Conservation (phyloP, 192 early-diverging fungal genomes). For the Dispira simplex region DNA sequence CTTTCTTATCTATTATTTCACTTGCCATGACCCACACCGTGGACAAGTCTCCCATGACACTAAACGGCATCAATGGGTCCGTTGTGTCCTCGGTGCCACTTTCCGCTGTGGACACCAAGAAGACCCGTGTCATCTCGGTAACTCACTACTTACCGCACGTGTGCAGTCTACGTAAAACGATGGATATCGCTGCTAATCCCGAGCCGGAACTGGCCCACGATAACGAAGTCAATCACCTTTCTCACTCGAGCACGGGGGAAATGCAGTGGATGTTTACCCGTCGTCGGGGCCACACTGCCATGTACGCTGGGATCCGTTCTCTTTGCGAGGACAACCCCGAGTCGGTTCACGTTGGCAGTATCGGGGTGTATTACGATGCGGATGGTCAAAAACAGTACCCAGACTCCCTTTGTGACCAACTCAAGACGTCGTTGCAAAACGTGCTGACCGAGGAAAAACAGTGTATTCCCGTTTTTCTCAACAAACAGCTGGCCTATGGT, state of each 20-base stretch:
- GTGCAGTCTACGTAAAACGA: slow-evolving; percentile 15
- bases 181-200: background rate
- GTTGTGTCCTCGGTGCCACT: no score
- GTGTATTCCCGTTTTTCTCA: slow-evolving; percentile 66
- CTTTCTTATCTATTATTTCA: no score
- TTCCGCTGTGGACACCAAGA: background rate
- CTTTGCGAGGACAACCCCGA: slow-evolving; percentile 35
- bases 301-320: slow-evolving; percentile 70
- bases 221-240: background rate
- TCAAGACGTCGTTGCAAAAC: slow-evolving; percentile 33
- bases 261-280: slow-evolving; percentile 32
- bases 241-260: background rate
- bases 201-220: background rate
- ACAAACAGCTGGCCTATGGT: slow-evolving; percentile 44
- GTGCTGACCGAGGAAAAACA: slow-evolving; percentile 35
- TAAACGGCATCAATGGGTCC: no score
- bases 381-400: slow-evolving; percentile 38
- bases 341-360: slow-evolving; percentile 62
- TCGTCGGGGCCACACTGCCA: slow-evolving; percentile 72
- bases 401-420: slow-evolving; percentile 29
- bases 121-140: slow-evolving; percentile 23
- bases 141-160: slow-evolving; percentile 31
- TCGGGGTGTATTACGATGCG: slow-evolving; percentile 40
- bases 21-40: no score
- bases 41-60: no score